Conservation (phyloP, 192 early-diverging fungal genomes). For the Pilobolus umbonatus region DNA sequence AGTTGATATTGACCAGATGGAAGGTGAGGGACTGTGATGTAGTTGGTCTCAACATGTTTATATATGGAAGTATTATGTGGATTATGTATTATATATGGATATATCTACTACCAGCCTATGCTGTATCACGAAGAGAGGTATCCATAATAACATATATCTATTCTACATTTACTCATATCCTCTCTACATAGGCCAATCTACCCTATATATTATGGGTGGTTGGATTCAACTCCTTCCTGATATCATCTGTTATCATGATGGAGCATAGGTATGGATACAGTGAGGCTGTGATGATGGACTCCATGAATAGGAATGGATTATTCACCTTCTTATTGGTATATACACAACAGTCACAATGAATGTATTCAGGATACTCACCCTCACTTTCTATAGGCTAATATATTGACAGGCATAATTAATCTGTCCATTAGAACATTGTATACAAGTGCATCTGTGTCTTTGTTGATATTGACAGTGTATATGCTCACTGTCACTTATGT, state of each 20-base stretch:
- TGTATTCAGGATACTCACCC: not conserved
- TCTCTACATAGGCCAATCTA: slow-evolving; percentile 49
- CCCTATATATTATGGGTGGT: slow-evolving; percentile 78
- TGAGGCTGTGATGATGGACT: slow-evolving; percentile 56
- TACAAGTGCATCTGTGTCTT: slow-evolving; percentile 35
- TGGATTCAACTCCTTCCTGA: slow-evolving; percentile 59
- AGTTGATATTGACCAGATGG: not conserved
- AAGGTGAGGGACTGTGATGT: too few relatives aligned
- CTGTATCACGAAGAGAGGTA: slow-evolving; percentile 70
- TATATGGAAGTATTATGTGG: slow-evolving; percentile 35
- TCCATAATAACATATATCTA: not conserved
- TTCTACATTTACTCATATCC: not conserved
- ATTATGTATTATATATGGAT: slow-evolving; percentile 35
- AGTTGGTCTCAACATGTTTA: slow-evolving; percentile 40
- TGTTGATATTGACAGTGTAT: slow-evolving; percentile 48
- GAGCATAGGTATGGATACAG: slow-evolving; percentile 33
- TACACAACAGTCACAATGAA: not conserved
- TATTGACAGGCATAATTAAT: slow-evolving; percentile 85
- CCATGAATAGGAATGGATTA: slow-evolving; percentile 79
- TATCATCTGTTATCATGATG: slow-evolving; percentile 47
- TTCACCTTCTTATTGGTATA: slow-evolving; percentile 74
- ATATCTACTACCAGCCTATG: slow-evolving; percentile 47
- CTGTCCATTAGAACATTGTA: slow-evolving; percentile 74
- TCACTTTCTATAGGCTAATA: slow-evolving; percentile 62
- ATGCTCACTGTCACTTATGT: slow-evolving; percentile 35